Base-by-base conservation (phyloP, 2,329 filamentous ascomycete genomes). In the Tympanopsis confertula region DNA sequence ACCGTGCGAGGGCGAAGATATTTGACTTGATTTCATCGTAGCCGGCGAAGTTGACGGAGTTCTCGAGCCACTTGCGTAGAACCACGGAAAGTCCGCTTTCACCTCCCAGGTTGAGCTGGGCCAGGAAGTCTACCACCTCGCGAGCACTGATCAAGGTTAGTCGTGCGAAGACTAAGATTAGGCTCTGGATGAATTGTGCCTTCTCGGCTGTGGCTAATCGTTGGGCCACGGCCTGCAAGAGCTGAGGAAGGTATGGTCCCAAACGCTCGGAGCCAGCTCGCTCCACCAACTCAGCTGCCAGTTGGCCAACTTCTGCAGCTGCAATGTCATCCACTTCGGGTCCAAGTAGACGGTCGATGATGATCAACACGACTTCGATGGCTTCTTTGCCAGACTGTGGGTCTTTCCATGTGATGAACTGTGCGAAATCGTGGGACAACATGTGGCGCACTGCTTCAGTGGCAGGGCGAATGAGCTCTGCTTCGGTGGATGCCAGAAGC, bases 11-110 rank as follows among this genome's bases (percentile, higher is more conserved):
- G 48, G 94, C 89, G 41, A 95, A 86, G 52, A 84, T 89, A 48
- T 5, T 98, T 58, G 95, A 86, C 48, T 88, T 77, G 49, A 96
- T 96, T 58, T 95, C 89, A 50, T 96, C 88, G 50, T 95, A 98
- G 12, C 91, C 91, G n/a, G 87, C 87, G 61, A 98, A 98, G 58
- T 83, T 94, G 58, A 94, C 75, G 3, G 87, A 94, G 59, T 96
- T 94, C 63, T 96, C 91, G 1, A 98, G 68, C 91, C 91, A 98
- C 61, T 96, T 95, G 59, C 79, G 73, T 46, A 96, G 65, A 3
- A 98, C 91, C 18, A 95, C 79, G 45, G 88, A 77, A 5, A 98
- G 65, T n/a, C 88, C 91, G 50, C 72, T 93, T 52, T 83, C 70
- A 14, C 79, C 80, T 35, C 77, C 75, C 45, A 96, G 83, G 47